Base-by-base conservation (phyloP, 306 rosid genomes). In the Vigna nakashimae region DNA sequence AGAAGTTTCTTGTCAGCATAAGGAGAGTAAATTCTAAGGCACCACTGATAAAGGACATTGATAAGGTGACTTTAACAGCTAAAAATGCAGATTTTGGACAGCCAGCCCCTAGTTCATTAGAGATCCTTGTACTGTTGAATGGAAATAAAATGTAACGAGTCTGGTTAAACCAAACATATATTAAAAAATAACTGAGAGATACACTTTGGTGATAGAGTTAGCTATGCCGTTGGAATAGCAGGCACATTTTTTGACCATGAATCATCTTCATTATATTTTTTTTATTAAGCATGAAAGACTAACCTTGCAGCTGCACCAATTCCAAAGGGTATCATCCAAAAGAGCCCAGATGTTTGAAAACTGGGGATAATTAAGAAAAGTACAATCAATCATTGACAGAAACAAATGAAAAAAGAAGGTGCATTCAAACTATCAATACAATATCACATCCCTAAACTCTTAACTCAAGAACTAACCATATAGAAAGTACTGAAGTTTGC, bases 301-400 rank as follows among this genome's bases (percentile, higher is more conserved):
- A 63, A 91, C 98, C 98, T 91, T 72, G 81, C 87, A 49, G 96
- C 93, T 45, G 83, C 73, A 82, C 96, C 78, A n/a, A 90, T 73
- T 84, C 96, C 93, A 30, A 82, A 91, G 15, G 97, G 88, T 75
- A 91, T 67, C 93, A 85, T 90, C 93, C 98, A 91, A 69, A 88
- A 76, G 5, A 74, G 68, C 45, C 87, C 77, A 32, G 72, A 13
- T 53, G 93, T 88, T 63, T 77, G 90, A 40, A 91, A 78, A 75
- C 93, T 90, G 59, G 87, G 24, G 40, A 77, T 60, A 40, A 40
- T 20, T 3, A 24, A 22, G 55, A 51, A 34, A 67, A 48, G 32
- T 46, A 52, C 17, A 51, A 34, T 12, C 17, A 1, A 4, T 45
- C 32, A 30, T 30, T 30, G 32, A 30, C 32, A 7, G 28, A 26